Evolutionary conservation across 768 basidiomycete species (phyloP), one percentile per base, ranked within the genome.

Genomic region (Rhizopogon roseolus): DNA sequence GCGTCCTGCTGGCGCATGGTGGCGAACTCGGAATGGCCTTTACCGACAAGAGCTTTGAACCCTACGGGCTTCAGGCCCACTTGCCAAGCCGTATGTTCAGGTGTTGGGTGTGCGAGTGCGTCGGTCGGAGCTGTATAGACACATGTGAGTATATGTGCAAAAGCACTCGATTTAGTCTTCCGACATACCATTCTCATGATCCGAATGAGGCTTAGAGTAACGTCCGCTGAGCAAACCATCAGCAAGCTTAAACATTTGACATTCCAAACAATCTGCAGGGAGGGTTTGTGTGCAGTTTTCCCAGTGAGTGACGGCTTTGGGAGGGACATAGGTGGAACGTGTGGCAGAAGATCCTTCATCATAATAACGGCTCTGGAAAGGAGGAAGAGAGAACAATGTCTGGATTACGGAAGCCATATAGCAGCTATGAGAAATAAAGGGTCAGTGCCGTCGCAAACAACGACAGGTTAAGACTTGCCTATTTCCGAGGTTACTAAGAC

Each of bases 1-100:
- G 94, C 85, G 63, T 99, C 97, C 65, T 98, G 97, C 69, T 99
- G 96, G 50, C 82, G 80, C 95, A 98, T 98, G 44, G 95, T 98
- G 34, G 89, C 76, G 62, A 98, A 98, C 71, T 98, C 97, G 32
- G 81, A 81, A 62, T 98, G 97, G 1, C 92, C 93, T 60, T 88
- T 90, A 2, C 96, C 96, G 36, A 98, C 82, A 9, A 98, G 80
- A 5, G 84, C 73, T 69, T 98, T 98, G 76, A 98, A 93, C 57
- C 82, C 82, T 1, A 76, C 75, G 0, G 96, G 97, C 41, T 81
- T 80, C 40, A 99, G 67, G 0, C 97, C 97, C 22, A 80, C 82
- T 64, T 98, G 96, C 68, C 68, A 68, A 25, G 64, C 57, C 1
- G 53, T 57, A 36, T 68, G 56, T 46, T 64, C 64, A 0, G 64